A percentile compares a stretch with the other conserved stretches of the same genome.
These are phyloP conservation scores for Colletotrichum camelliae DNA, from an alignment of 2,329 filamentous ascomycete genomes.

Conservation along the genomic window DNA sequence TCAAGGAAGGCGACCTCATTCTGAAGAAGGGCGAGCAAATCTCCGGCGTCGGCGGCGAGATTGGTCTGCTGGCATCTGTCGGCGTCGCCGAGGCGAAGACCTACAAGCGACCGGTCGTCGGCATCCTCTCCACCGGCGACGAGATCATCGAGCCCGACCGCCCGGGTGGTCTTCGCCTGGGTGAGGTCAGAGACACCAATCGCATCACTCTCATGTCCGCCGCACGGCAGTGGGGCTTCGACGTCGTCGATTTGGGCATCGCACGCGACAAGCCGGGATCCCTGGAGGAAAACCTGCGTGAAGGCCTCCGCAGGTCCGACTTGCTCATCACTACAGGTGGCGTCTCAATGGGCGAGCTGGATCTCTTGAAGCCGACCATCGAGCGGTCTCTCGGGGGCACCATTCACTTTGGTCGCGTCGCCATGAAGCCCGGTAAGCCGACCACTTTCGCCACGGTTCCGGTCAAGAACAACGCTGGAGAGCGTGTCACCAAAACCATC, in stretches of 20 bases:
- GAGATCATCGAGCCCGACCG: conserved; percentile 83
- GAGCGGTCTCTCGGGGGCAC: conserved; percentile 88
- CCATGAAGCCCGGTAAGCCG: conserved; percentile 98
- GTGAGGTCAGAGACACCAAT: conserved; percentile 94
- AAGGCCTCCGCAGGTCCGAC: conserved; percentile 76
- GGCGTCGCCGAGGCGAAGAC: conserved; percentile 75
- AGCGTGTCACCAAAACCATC: conserved; percentile 70
- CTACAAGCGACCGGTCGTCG: conserved; percentile 79
- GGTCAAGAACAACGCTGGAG: conserved; percentile 62
- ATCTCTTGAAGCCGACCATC: conserved; percentile 94
- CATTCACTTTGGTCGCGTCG: conserved; percentile 94
- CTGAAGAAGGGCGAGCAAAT: conserved; percentile 82
- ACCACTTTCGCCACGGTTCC: conserved; percentile 95
- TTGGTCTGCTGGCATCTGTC: conserved; percentile 87
- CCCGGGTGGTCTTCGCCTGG: conserved; percentile 67
- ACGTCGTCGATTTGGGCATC: conserved; percentile 85
- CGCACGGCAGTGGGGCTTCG: conserved; percentile 74
- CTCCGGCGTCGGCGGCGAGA: conserved; percentile 85
- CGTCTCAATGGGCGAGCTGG: conserved; percentile 97
- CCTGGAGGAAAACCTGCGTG: conserved; percentile 79
- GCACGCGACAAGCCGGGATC: conserved; percentile 74
- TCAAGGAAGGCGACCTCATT: conserved; percentile 71
- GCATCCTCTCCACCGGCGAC: conserved; percentile 91
- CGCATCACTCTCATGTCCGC: conserved; percentile 86
- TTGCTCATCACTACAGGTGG: conserved; percentile 91